Evolutionary conservation across 371 early-diverging fungal genomes (phyloP).

Genomic region (Fennellomyces sp.): DNA sequence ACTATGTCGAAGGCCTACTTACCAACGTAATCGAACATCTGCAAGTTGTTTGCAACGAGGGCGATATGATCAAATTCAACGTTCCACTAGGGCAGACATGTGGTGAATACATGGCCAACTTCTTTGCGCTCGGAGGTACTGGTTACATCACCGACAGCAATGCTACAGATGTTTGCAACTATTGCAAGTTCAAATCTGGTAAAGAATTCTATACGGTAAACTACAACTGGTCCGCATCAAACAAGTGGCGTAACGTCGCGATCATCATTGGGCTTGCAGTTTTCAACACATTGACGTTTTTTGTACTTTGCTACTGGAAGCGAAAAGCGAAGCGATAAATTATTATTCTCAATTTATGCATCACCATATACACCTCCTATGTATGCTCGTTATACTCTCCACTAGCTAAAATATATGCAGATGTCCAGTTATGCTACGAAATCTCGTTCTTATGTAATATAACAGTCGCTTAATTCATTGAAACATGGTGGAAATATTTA

Average conservation of each 20-base stretch:
- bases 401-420: too few relatives aligned
- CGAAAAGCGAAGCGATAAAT: conserved; percentile 24
- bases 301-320: conserved; percentile 27
- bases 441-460: too few relatives aligned
- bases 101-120: conserved; percentile 48
- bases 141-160: conserved; percentile 57
- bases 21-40: conserved; percentile 60
- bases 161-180: conserved; percentile 51
- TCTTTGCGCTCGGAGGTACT: conserved; percentile 37
- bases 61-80: conserved; percentile 49
- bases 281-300: conserved; percentile 49
- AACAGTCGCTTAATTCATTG: too few relatives aligned
- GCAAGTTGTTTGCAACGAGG: conserved; percentile 40
- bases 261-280: conserved; percentile 51
- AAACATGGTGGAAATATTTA: too few relatives aligned
- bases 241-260: conserved; percentile 70
- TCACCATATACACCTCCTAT: too few relatives aligned
- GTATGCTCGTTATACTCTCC: too few relatives aligned
- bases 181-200: conserved; percentile 56
- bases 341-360: too few relatives aligned
- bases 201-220: conserved; percentile 41
- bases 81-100: conserved; percentile 64
- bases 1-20: conserved; percentile 67
- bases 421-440: too few relatives aligned
- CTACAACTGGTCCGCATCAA: conserved; percentile 55